Conservation (phyloP, 768 basidiomycete genomes). For the Auricularia sp. region DNA sequence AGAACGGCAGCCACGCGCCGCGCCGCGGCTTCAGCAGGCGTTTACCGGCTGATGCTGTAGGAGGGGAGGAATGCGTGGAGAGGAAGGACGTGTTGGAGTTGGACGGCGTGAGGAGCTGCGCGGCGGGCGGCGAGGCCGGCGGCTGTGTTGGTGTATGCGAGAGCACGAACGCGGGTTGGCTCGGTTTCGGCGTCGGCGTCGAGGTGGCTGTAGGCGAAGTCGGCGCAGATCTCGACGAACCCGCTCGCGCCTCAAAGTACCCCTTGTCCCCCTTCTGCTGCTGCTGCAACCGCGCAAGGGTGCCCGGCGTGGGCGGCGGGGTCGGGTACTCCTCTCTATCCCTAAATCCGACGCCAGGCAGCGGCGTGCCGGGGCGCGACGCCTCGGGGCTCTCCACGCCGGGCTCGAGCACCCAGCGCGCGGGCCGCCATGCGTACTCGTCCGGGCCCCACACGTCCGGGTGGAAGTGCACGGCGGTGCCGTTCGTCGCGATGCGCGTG, state of each 20-base stretch:
- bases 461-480: constrained; percentile 4
- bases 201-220: no score
- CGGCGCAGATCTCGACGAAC: no score
- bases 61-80: neutral
- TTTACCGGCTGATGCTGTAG: neutral
- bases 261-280: neutral
- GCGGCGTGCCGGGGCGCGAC: neutral
- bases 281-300: neutral
- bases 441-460: constrained; percentile 7
- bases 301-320: neutral
- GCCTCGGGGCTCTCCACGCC: neutral
- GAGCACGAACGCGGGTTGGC: neutral
- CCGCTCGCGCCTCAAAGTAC: no score
- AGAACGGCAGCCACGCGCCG: constrained; percentile 7
- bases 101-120: neutral
- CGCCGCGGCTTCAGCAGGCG: neutral
- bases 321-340: neutral
- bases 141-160: neutral
- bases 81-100: neutral
- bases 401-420: constrained; percentile 1
- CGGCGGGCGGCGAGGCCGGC: no score
- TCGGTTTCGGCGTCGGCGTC: neutral
- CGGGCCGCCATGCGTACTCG: neutral
- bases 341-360: neutral
- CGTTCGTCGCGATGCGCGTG: constrained; percentile 3